These are phyloP conservation scores for Chytriomyces hyalinus DNA, from an alignment of 192 early-diverging fungal species.

Conservation along the genomic window DNA sequence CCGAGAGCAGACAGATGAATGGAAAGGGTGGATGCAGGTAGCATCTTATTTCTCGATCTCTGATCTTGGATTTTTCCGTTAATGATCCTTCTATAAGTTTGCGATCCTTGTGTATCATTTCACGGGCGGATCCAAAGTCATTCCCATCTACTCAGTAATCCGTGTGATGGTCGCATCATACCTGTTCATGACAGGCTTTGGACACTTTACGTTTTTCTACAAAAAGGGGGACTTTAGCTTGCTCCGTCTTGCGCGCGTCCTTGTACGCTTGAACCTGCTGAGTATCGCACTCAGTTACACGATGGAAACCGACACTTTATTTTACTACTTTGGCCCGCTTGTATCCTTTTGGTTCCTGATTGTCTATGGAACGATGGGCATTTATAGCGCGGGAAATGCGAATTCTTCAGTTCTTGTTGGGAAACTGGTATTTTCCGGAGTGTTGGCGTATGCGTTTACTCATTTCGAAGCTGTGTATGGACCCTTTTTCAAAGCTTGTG, in stretches of 20 bases:
- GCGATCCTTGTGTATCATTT: conserved; percentile 67
- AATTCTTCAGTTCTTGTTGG: conserved; percentile 50
- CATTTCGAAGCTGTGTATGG: conserved; percentile 50
- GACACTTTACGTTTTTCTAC: conserved; percentile 76
- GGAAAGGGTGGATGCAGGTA: conserved; percentile 90
- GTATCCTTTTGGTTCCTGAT: conserved; percentile 72
- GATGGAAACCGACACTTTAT: conserved; percentile 73
- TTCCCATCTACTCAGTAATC: conserved; percentile 73
- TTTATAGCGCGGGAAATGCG: conserved; percentile 49
- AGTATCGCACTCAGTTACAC: conserved; percentile 66
- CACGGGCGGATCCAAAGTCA: conserved; percentile 65
- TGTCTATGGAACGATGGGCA: conserved; percentile 72
- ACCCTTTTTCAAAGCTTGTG: conserved; percentile 48
- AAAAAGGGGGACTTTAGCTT: conserved; percentile 72
- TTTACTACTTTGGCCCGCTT: conserved; percentile 81
- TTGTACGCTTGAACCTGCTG: conserved; percentile 73
- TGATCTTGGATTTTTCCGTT: not conserved
- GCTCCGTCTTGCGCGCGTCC: conserved; percentile 63
- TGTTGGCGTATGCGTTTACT: conserved; percentile 43
- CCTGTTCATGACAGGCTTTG: conserved; percentile 84
- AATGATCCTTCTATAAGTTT: conserved; percentile 1
- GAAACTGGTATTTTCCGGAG: conserved; percentile 57
- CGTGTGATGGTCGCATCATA: conserved; percentile 78
- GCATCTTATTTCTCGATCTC: conserved; percentile 37
- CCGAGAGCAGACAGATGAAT: conserved; percentile 82